A percentile compares a stretch with the other conserved stretches of the same genome.
Evolutionary conservation across 306 rosid genomes (phyloP).

Genomic region (Styphnolobium japonicum): DNA sequence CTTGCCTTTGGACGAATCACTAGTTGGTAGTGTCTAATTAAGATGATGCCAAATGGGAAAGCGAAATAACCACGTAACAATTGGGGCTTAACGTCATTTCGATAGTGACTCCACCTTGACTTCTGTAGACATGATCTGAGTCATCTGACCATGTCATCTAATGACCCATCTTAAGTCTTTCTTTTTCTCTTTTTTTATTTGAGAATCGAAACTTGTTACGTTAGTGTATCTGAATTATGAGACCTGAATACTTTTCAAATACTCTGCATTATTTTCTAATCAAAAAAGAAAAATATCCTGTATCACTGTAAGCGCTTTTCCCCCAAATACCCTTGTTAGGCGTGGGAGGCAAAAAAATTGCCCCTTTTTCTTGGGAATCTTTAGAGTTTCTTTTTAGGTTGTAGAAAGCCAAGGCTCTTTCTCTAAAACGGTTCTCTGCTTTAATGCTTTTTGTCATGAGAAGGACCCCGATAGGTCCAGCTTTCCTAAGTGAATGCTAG

Average conservation of each 20-base stretch:
- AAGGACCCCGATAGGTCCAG: slow-evolving; percentile 9
- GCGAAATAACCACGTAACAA: slow-evolving; percentile 10
- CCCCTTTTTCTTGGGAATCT: slow-evolving; percentile 27
- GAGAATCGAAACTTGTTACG: neutral
- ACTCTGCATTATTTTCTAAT: neutral
- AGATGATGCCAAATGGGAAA: slow-evolving; percentile 2
- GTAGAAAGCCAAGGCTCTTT: slow-evolving; percentile 45
- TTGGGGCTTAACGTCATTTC: slow-evolving; percentile 34
- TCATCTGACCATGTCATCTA: slow-evolving; percentile 40
- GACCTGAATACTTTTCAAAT: neutral
- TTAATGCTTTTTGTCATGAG: slow-evolving; percentile 25
- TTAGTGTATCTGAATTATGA: neutral
- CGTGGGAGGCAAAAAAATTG: slow-evolving; percentile 60
- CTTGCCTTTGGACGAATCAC: slow-evolving; percentile 8
- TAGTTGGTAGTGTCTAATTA: neutral
- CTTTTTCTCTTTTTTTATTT: neutral
- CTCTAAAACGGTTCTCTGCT: slow-evolving; percentile 24
- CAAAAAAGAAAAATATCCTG: neutral
- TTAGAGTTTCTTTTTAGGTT: slow-evolving; percentile 8
- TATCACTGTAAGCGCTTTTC: neutral
- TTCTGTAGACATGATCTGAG: slow-evolving; percentile 41
- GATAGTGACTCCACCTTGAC: slow-evolving; percentile 49
- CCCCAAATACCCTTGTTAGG: slow-evolving; percentile 32
- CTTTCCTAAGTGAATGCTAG: slow-evolving; percentile 24
- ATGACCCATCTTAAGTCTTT: slow-evolving; percentile 15